Evolutionary conservation across 495 filamentous ascomycete species (phyloP).

Genomic region (Penicillium longicatenatum): DNA sequence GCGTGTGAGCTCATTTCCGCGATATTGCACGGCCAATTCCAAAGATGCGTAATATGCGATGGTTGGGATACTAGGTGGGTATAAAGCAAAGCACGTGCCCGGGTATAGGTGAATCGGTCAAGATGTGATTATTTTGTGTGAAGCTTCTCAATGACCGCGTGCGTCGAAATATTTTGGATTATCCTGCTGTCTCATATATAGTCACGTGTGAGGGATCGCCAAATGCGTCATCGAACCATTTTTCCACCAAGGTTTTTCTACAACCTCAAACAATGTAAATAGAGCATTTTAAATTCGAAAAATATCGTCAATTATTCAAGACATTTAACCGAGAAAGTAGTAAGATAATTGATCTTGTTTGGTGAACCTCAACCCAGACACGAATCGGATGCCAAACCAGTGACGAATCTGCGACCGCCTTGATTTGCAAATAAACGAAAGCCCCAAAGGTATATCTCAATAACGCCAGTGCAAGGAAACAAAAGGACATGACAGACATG

Average conservation of each 20-base stretch:
- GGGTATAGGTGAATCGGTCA: background rate
- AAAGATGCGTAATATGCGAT: background rate
- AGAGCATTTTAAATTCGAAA: background rate
- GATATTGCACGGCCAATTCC: background rate
- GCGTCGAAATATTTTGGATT: background rate
- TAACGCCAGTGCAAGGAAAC: constrained; percentile 4
- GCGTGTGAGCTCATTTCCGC: constrained; percentile 21
- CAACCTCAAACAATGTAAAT: background rate
- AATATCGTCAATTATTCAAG: background rate
- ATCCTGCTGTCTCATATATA: background rate
- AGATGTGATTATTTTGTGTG: background rate
- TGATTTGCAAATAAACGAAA: constrained; percentile 1
- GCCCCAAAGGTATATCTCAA: constrained; percentile 12
- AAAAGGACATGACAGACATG: background rate
- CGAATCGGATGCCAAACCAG: constrained; percentile 5
- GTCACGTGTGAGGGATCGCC: background rate
- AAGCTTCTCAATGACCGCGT: background rate
- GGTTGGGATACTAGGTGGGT: background rate
- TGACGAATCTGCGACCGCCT: constrained; percentile 3
- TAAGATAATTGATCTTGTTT: background rate
- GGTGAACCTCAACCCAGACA: background rate
- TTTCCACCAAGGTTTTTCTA: too few species aligned
- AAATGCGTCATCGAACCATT: background rate
- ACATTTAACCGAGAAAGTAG: background rate
- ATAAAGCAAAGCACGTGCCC: background rate